Conservation (phyloP, 2,329 filamentous ascomycete genomes). For the Didymella pomorum region DNA sequence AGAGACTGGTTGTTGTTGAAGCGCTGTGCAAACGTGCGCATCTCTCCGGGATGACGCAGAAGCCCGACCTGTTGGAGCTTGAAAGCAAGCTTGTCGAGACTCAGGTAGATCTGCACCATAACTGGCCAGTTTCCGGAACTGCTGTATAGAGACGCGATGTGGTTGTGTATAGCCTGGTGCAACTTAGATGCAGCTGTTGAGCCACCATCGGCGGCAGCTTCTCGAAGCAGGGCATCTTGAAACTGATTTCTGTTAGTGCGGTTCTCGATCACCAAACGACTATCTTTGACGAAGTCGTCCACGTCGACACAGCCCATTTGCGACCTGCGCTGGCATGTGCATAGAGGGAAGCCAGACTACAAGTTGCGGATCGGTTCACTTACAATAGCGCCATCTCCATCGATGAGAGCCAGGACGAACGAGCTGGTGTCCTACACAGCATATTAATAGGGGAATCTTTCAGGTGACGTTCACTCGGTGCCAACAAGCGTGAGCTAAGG, state of each 20-base stretch:
- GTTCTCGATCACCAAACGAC: neutral
- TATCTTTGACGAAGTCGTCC: too few relatives aligned
- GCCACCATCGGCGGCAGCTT: constrained; percentile 53
- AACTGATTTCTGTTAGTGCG: constrained; percentile 44
- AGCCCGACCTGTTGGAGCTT: constrained; percentile 54
- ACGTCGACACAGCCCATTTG: neutral
- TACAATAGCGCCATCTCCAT: constrained; percentile 60
- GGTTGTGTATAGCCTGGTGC: constrained; percentile 52
- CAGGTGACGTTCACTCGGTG: too few relatives aligned
- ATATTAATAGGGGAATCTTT: constrained; percentile 2
- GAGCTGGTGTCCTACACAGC: constrained; percentile 46
- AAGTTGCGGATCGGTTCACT: constrained; percentile 21
- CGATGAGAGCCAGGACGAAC: constrained; percentile 58
- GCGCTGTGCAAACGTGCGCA: constrained; percentile 54
- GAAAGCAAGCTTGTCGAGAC: constrained; percentile 55
- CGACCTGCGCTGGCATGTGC: neutral
- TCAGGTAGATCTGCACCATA: constrained; percentile 58
- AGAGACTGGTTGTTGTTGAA: constrained; percentile 56
- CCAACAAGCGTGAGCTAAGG: too few relatives aligned
- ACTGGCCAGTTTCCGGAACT: constrained; percentile 55
- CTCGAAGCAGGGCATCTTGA: constrained; percentile 53
- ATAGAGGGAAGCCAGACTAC: neutral
- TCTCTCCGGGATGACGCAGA: constrained; percentile 50
- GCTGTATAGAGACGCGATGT: constrained; percentile 53
- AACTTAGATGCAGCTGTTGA: constrained; percentile 57